Evolutionary conservation across 352 stramenopile species (phyloP), one percentile per base, ranked within the genome.

Genomic region (Thraustochytrium sp.): DNA sequence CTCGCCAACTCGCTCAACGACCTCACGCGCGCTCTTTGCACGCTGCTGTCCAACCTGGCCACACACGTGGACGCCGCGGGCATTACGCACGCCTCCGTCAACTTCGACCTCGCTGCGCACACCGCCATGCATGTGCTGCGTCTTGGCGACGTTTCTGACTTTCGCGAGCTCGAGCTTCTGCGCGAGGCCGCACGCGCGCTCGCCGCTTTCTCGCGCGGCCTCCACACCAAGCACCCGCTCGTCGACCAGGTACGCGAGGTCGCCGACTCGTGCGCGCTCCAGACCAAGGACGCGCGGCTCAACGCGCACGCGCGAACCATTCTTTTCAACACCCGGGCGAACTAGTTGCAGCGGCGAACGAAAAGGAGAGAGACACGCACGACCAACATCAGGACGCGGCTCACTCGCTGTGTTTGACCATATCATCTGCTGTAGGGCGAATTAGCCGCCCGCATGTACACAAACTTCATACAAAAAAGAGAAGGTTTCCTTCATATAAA

Each of bases 81-180:
- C n/a, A n/a, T n/a, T n/a, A n/a, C n/a, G n/a, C n/a, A 72, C 16
- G 26, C 13, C 0, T 21, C 59, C 40, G 59, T 72, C 16, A 72
- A 31, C 59, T 38, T 72, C n/a, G 59, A 72, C 59, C 59, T 72
- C 18, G 59, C 59, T 2, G 59, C 59, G 8, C 59, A 72, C 40
- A 72, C 59, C 21, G 46, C 59, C 34, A 72, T 72, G 59, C 59
- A 72, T 72, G 59, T 72, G 34, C 59, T 72, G 1, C 59, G 2
- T 31, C 26, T 31, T 16, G 59, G 59, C 40, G 59, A 72, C 40
- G 9, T 49, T 18, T 16, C 18, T 9, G 46, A 46, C 26, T 31
- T 44, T 44, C 59, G 13, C 59, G 59, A 72, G 9, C 29, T 72
- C 23, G 59, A 72, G 59, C 59, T 72, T 46, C 40, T 72, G 1